Evolutionary conservation across 495 filamentous ascomycete genomes (phyloP).

Genomic region (Xylaria curta): DNA sequence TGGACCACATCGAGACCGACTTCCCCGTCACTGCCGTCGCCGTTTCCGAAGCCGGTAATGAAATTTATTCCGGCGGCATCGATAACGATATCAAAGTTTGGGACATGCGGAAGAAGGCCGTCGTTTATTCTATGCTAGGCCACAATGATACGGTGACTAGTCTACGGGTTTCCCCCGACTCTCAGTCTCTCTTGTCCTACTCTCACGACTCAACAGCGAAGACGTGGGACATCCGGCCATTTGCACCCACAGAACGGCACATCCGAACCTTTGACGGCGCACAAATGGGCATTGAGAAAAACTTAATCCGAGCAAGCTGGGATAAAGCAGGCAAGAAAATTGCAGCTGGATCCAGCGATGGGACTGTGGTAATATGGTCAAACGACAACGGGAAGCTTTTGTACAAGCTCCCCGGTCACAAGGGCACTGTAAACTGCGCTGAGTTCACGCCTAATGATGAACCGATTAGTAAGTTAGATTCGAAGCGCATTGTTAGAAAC

Average conservation of each 20-base stretch:
- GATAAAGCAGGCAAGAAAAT: slow-evolving; percentile 84
- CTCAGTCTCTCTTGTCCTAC: slow-evolving; percentile 87
- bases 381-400: slow-evolving; percentile 79
- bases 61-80: slow-evolving; percentile 93
- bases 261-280: slow-evolving; percentile 89
- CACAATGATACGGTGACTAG: slow-evolving; percentile 94
- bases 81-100: slow-evolving; percentile 98
- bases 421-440: slow-evolving; percentile 94
- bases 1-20: slow-evolving; percentile 87
- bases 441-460: slow-evolving; percentile 83
- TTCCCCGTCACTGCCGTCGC: slow-evolving; percentile 93
- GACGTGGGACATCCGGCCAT: slow-evolving; percentile 96
- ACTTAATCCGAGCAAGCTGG: slow-evolving; percentile 91
- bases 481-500: background rate
- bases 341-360: slow-evolving; percentile 87
- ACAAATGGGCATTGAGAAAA: slow-evolving; percentile 85
- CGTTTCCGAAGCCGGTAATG: slow-evolving; percentile 89
- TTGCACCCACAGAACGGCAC: slow-evolving; percentile 84
- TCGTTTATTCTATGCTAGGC: slow-evolving; percentile 85
- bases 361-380: slow-evolving; percentile 91
- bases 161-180: slow-evolving; percentile 86
- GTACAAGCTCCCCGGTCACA: slow-evolving; percentile 95
- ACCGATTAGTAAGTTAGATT: slow-evolving; percentile 81
- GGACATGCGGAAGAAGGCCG: slow-evolving; percentile 89
- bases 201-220: slow-evolving; percentile 91